Base-by-base conservation (phyloP, 495 filamentous ascomycete species). In the Choiromyces venosus region DNA sequence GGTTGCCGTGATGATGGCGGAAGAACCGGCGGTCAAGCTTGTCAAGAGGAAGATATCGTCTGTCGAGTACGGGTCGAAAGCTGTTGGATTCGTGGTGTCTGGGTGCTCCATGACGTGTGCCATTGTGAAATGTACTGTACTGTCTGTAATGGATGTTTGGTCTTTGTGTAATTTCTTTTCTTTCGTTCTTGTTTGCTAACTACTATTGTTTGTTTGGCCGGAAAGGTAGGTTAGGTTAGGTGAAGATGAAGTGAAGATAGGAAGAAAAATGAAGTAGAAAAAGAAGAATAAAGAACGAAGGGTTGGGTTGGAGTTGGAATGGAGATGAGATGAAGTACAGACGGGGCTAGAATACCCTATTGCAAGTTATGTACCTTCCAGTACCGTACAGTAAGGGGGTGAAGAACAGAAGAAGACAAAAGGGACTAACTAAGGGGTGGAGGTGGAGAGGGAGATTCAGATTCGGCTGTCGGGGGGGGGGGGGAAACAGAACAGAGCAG, bases 1-100 rank as follows among this genome's bases (percentile, higher is more conserved):
- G 0, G 95, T 99, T 3, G 96, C 95, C 46, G 95, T 98, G 78
- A 97, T 89, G 83, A 98, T 97, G 83, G 68, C 71, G 19, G 71
- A 74, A 21, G 68, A 73, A n/a, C 79, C 80, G 44, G 80, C 70
- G 35, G 80, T 79, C 64, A 81, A 72, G 21, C 79, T 81, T 33
- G 80, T 81, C 52, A 81, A 56, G 56, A 81, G 80, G 70, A 77
- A 81, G 64, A 79, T 74, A 14, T 76, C 79, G 12, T 80, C 73
- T 39, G 72, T 39, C 35, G 80, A 79, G 66, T 80, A 78, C 25
- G 66, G 36, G 9, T 52, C 67, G 74, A 80, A 80, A 39, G 67
- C 35, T 29, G 72, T 61, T 29, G 79, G 79, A 56, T 80, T 77
- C 18, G 75, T 77, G 10, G 75, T 76, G 66, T 77, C 75, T 29